Base-by-base conservation (phyloP, 208 protist genomes). In the Leishmania turanica region DNA sequence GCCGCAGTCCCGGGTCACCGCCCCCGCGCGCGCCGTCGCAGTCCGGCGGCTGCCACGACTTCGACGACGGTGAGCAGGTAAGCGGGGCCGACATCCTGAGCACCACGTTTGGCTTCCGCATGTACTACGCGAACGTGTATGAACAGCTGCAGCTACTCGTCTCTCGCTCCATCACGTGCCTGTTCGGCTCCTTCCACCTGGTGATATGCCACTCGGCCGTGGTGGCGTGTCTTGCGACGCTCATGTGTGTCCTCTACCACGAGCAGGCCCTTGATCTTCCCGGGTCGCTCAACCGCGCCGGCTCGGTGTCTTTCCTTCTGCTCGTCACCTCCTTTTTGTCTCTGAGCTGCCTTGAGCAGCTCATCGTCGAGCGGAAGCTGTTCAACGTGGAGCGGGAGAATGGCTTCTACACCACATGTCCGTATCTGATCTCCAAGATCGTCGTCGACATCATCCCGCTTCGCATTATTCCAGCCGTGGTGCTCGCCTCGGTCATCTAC, bases 351-450 rank as follows among this genome's bases (percentile, higher is more conserved):
- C 87, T 98, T 17, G 96, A 98, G 87, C 89, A 93, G 65, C 94
- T 98, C 65, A 84, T 98, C 51, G 66, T 88, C 31, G 96, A 98
- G 88, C 92, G 95, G 31, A 95, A 96, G 83, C 76, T 98, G 17
- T 97, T 95, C 84, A 87, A 94, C 27, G 89, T 96, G 77, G 96
- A 98, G 89, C 84, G 91, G 24, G 93, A 95, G 80, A 97, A 97
- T 84, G 93, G 95, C 27, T 98, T 93, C 77, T 98, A 98, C 85
- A 84, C 78, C 13, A 92, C 93, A 21, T 84, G 95, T 27, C 91
- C 96, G 24, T 98, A 98, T 84, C 88, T 98, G 31, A 80, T 98
- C 47, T 93, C 92, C 27, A 98, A 98, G 83, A 84, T 98, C n/a
- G 31, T 97, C 2, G 91, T 98, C 27, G 96, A 98, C 80, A 90